Evolutionary conservation across 2,329 filamentous ascomycete genomes (phyloP).

Genomic region (Neonectria punicea): DNA sequence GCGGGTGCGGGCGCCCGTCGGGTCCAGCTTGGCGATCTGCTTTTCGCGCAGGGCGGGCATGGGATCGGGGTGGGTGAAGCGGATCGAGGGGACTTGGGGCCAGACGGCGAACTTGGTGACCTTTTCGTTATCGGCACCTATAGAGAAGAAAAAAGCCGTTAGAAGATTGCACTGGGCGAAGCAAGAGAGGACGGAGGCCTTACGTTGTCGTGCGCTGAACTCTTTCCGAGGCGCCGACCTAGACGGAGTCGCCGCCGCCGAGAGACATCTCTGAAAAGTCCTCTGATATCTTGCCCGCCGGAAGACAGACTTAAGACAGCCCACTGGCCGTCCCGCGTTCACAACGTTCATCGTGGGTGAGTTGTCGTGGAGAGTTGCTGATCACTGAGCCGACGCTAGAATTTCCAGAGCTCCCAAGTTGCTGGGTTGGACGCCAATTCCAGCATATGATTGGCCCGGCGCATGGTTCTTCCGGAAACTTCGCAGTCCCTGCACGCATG

Average conservation of each 20-base stretch:
- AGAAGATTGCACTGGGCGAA: slow-evolving; percentile 13
- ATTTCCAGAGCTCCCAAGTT: slow-evolving; percentile 41
- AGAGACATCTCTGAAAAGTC: slow-evolving; percentile 58
- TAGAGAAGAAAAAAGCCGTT: slow-evolving; percentile 7
- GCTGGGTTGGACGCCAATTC: slow-evolving; percentile 32
- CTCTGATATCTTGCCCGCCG: slow-evolving; percentile 66
- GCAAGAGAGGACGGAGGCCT: slow-evolving; percentile 20
- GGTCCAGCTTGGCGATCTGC: slow-evolving; percentile 82
- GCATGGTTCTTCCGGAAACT: slow-evolving; percentile 44
- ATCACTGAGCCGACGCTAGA: slow-evolving; percentile 36
- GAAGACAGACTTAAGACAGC: slow-evolving; percentile 74
- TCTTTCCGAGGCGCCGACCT: slow-evolving; percentile 36
- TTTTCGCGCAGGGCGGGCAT: slow-evolving; percentile 72
- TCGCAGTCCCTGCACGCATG: slow-evolving; percentile 31
- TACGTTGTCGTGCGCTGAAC: slow-evolving; percentile 51
- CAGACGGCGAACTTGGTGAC: slow-evolving; percentile 61
- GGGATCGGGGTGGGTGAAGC: slow-evolving; percentile 70
- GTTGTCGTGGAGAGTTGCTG: slow-evolving; percentile 36
- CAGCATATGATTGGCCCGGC: slow-evolving; percentile 51
- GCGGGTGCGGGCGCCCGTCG: slow-evolving; percentile 80
- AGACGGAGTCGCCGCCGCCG: slow-evolving; percentile 45
- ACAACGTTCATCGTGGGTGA: slow-evolving; percentile 67
- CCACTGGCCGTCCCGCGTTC: slow-evolving; percentile 72
- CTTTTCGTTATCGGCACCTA: slow-evolving; percentile 50
- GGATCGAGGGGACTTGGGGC: slow-evolving; percentile 66